phyloP scores from a whole-genome alignment of 2,329 filamentous ascomycete genomes.

The Phaeosphaeria sp. region DNA sequence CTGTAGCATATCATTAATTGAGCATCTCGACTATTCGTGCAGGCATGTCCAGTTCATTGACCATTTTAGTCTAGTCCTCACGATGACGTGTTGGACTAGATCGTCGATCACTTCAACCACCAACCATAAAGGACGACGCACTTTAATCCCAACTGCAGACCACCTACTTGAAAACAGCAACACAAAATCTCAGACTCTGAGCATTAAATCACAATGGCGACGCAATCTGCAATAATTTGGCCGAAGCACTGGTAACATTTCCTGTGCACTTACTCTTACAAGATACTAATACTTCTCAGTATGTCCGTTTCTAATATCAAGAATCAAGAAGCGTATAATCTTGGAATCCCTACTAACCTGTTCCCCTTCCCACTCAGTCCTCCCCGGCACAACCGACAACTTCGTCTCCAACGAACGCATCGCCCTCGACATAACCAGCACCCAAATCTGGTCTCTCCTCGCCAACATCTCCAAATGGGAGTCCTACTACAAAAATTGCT shows the following conservation, averaged over 20 bases:
- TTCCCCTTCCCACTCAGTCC: conserved; percentile 3
- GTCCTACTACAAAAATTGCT: conserved; percentile 44
- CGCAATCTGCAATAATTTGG: conserved; percentile 14
- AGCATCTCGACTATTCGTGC: too few species aligned
- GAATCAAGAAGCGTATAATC: conserved; percentile 35
- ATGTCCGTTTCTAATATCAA: too few species aligned
- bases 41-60: neutral
- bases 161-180: neutral
- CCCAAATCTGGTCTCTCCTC: conserved; percentile 42
- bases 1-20: neutral
- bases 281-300: neutral
- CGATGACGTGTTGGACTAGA: conserved; percentile 1
- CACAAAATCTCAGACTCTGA: neutral
- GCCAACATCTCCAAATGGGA: conserved; percentile 44
- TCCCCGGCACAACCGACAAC: conserved; percentile 48
- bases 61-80: neutral
- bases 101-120: neutral
- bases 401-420: conserved; percentile 46
- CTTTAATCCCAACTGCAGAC: neutral
- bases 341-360: conserved; percentile 27
- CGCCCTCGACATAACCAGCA: conserved; percentile 29
- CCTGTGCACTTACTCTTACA: neutral
- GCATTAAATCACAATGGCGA: conserved; percentile 4
- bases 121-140: neutral
- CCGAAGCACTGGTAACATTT: neutral